A percentile compares a stretch with the other conserved stretches of the same genome.
Evolutionary conservation across 1,284 basidiomycete genomes (phyloP).

Genomic region (Pseudozyma thailandica): DNA sequence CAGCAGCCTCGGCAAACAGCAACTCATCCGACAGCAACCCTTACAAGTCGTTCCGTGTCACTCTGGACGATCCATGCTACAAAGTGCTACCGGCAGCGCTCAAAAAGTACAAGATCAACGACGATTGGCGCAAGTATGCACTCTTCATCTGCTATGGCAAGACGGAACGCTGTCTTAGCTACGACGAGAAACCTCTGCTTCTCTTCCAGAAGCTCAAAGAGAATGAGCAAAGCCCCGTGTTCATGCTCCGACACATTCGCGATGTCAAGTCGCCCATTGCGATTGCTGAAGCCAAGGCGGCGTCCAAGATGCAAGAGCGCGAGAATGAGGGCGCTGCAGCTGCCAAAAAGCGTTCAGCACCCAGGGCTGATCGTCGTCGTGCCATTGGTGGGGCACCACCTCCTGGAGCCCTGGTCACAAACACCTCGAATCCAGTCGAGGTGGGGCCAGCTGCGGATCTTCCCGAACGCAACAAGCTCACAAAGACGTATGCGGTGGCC

Average conservation of each 20-base stretch:
- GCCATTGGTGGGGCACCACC: constrained; percentile 33
- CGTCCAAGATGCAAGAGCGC: constrained; percentile 41
- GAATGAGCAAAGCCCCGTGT: constrained; percentile 94
- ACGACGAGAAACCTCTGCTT: constrained; percentile 96
- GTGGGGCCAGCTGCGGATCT: constrained; percentile 55
- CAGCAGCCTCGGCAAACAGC: constrained; percentile 11
- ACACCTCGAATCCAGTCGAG: constrained; percentile 31
- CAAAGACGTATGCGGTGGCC: constrained; percentile 79
- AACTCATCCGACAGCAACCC: constrained; percentile 61
- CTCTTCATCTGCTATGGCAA: constrained; percentile 98
- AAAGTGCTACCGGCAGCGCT: constrained; percentile 96
- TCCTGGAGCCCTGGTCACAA: constrained; percentile 28
- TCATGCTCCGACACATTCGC: constrained; percentile 96
- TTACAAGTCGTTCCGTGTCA: constrained; percentile 70
- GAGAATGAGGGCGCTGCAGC: constrained; percentile 7
- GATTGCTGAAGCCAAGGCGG: constrained; percentile 63
- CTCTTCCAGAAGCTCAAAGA: constrained; percentile 98
- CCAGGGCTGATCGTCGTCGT: constrained; percentile 35
- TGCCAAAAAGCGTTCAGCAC: constrained; percentile 27
- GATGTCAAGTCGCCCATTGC: constrained; percentile 91
- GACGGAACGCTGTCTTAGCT: constrained; percentile 89
- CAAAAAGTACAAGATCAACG: constrained; percentile 98
- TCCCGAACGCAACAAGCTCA: constrained; percentile 24
- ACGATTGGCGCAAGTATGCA: constrained; percentile 98
- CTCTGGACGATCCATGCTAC: constrained; percentile 95